Conservation (phyloP, 208 protist genomes). For the Phytomonas francai region DNA sequence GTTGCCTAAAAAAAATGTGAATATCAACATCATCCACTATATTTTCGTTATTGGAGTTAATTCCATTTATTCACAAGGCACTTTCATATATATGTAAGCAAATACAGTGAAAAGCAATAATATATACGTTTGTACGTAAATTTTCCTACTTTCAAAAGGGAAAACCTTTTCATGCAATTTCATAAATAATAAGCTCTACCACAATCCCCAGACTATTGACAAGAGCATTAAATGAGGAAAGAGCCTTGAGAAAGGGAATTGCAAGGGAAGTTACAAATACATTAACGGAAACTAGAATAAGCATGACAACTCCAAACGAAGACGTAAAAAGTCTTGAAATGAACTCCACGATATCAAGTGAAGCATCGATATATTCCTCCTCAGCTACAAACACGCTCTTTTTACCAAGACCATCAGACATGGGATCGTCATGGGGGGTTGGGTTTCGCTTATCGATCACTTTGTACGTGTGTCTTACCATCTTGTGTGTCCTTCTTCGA, state of each 20-base stretch:
- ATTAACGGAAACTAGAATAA: conserved; percentile 48
- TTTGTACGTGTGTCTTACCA: conserved; percentile 4
- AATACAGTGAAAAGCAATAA: neutral
- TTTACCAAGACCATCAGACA: conserved; percentile 14
- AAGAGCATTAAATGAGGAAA: conserved; percentile 76
- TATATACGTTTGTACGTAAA: neutral
- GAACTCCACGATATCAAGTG: conserved; percentile 68
- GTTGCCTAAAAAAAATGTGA: neutral
- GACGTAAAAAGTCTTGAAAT: conserved; percentile 69
- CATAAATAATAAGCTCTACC: conserved; percentile 79
- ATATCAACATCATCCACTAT: neutral
- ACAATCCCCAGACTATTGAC: conserved; percentile 74
- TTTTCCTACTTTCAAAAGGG: neutral
- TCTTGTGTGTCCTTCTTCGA: neutral
- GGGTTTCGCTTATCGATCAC: conserved; percentile 9
- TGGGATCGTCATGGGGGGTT: conserved; percentile 11
- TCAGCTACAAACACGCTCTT: conserved; percentile 10
- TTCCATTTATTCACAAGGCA: neutral
- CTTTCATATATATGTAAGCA: conserved; percentile 5
- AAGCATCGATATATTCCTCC: conserved; percentile 16
- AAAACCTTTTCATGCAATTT: conserved; percentile 28
- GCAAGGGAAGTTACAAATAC: conserved; percentile 67
- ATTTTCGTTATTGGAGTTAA: neutral
- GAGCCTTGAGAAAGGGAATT: conserved; percentile 72
- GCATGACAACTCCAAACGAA: conserved; percentile 69